Percentiles rank a stretch among this genome's conserved stretches.
These are phyloP conservation scores for Coemansia sp. DNA, from an alignment of 192 early-diverging fungal species.

Conservation along the genomic window DNA sequence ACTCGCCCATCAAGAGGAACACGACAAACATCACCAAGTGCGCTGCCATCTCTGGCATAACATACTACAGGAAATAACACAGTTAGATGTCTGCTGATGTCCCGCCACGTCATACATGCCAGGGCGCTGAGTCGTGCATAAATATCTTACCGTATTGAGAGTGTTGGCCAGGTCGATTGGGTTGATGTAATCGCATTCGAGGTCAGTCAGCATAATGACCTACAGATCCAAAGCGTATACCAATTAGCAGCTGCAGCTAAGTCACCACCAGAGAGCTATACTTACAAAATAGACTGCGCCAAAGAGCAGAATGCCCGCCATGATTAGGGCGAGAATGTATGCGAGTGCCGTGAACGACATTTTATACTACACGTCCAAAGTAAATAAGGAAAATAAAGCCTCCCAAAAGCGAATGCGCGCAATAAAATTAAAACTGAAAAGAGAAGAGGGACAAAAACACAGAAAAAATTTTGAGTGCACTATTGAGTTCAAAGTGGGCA, in stretches of 20 bases:
- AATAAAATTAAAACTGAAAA: not conserved
- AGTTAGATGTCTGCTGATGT: not conserved
- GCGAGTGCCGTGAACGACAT: slow-evolving; percentile 53
- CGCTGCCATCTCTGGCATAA: slow-evolving; percentile 86
- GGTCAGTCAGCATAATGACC: slow-evolving; percentile 77
- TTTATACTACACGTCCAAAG: slow-evolving; percentile 1
- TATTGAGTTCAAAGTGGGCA: not conserved
- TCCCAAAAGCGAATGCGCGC: not conserved
- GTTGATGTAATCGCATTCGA: slow-evolving; percentile 99
- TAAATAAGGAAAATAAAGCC: not conserved
- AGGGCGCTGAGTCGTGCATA: not conserved
- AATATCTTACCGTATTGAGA: slow-evolving; percentile 76
- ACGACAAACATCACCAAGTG: slow-evolving; percentile 79
- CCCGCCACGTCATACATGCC: not conserved
- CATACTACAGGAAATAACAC: slow-evolving; percentile 63
- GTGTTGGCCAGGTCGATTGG: slow-evolving; percentile 97
- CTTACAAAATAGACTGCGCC: slow-evolving; percentile 88
- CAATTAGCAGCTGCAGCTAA: not conserved
- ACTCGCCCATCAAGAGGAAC: slow-evolving; percentile 86
- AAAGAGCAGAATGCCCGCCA: slow-evolving; percentile 90
- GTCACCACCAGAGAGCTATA: not conserved
- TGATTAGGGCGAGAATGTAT: slow-evolving; percentile 90
- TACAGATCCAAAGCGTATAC: slow-evolving; percentile 6
- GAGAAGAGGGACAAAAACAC: not conserved
- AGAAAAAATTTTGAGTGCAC: not conserved